Evolutionary conservation across 2,329 filamentous ascomycete genomes (phyloP).

Genomic region (Colletotrichum sp.): DNA sequence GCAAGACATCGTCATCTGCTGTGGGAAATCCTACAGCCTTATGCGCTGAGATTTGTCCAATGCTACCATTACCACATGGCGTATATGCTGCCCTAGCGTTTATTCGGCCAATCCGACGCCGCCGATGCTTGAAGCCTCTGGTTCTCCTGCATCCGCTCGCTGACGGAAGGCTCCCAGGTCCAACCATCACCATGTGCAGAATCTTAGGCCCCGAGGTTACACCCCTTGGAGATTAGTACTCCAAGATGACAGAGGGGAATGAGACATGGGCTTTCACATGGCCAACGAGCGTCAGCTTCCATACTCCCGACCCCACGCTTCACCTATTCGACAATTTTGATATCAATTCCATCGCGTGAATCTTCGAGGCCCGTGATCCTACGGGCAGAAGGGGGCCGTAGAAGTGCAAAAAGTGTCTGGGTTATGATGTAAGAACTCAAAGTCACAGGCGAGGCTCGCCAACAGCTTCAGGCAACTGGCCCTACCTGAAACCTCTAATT

Average conservation of each 20-base stretch:
- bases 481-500: conserved; percentile 2
- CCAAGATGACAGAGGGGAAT: neutral
- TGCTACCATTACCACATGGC: neutral
- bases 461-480: neutral
- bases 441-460: neutral
- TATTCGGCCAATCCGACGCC: neutral
- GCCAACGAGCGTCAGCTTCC: neutral
- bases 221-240: neutral
- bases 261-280: neutral
- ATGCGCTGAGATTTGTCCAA: neutral
- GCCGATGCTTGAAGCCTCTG: neutral
- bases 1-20: neutral
- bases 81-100: neutral
- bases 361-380: neutral
- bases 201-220: neutral
- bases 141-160: neutral
- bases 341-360: neutral
- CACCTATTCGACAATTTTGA: neutral
- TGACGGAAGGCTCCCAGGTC: neutral
- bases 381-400: neutral
- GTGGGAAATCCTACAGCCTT: neutral
- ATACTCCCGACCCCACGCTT: neutral
- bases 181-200: neutral
- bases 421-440: neutral
- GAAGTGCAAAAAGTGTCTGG: neutral